phyloP scores from a whole-genome alignment of 2,329 filamentous ascomycete species.

The Hymenoscyphus linearis region DNA sequence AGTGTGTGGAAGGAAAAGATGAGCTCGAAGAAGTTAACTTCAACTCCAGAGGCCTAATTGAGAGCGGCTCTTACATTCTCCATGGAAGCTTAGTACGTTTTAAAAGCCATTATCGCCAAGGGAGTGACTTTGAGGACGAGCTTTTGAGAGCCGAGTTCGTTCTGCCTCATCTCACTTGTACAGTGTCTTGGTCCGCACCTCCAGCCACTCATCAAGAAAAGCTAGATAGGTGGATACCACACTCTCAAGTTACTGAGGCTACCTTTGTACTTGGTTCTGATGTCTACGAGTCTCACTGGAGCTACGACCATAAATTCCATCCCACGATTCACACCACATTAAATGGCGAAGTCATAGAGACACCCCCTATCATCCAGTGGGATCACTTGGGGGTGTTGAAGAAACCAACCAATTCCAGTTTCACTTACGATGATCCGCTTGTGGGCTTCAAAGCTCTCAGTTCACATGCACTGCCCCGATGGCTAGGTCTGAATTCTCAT shows the following conservation, averaged over 20 bases:
- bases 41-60: constrained; percentile 47
- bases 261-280: constrained; percentile 48
- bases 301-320: constrained; percentile 44
- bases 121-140: constrained; percentile 48
- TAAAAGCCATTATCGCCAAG: constrained; percentile 50
- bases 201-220: constrained; percentile 45
- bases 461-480: constrained; percentile 27
- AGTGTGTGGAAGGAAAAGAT: constrained; percentile 41
- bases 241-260: constrained; percentile 48
- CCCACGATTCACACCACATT: constrained; percentile 42
- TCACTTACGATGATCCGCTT: constrained; percentile 47
- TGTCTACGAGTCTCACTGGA: constrained; percentile 46
- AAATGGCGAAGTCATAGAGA: constrained; percentile 45
- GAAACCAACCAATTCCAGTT: constrained; percentile 39
- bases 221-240: constrained; percentile 48
- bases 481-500: constrained; percentile 36
- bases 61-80: constrained; percentile 47
- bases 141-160: constrained; percentile 51
- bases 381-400: constrained; percentile 39
- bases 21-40: constrained; percentile 44
- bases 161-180: constrained; percentile 47
- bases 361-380: constrained; percentile 49
- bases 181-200: constrained; percentile 49
- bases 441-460: constrained; percentile 38
- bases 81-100: constrained; percentile 48